Conservation (phyloP, 2,329 filamentous ascomycete species). For the Monosporascus sp. region DNA sequence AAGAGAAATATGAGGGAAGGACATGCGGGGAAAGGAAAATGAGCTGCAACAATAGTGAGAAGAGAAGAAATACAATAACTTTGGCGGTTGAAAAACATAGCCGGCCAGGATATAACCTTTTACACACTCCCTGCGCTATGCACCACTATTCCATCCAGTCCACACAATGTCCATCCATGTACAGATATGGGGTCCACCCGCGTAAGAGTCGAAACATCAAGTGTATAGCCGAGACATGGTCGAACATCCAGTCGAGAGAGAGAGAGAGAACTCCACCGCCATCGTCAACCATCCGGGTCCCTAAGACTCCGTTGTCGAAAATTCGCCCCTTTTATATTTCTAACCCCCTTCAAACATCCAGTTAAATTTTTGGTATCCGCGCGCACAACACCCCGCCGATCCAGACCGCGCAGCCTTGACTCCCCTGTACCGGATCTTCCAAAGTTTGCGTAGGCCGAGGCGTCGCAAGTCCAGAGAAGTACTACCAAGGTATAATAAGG, state of each 20-base stretch:
- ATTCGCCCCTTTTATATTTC: constrained; percentile 33
- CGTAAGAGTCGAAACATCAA: constrained; percentile 21
- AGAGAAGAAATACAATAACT: constrained; percentile 22
- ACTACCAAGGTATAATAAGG: constrained; percentile 35
- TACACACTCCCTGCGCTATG: constrained; percentile 31
- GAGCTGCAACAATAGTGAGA: constrained; percentile 12
- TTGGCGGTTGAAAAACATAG: constrained; percentile 23
- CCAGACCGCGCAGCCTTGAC: constrained; percentile 24
- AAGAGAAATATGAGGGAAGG: constrained; percentile 10
- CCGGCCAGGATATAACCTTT: constrained; percentile 28
- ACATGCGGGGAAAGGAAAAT: constrained; percentile 14
- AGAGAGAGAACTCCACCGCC: constrained; percentile 13
- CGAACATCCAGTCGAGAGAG: constrained; percentile 18
- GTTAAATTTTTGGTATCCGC: constrained; percentile 18
- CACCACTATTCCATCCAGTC: constrained; percentile 29
- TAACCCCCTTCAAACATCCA: constrained; percentile 34
- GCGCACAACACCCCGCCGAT: constrained; percentile 23
- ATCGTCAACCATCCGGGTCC: constrained; percentile 17
- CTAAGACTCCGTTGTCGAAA: constrained; percentile 16
- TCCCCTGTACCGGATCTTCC: constrained; percentile 37
- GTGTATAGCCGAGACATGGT: constrained; percentile 24
- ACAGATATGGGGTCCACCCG: constrained; percentile 23
- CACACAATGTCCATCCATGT: constrained; percentile 17
- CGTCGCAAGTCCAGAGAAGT: constrained; percentile 35
- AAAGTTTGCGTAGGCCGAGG: constrained; percentile 35